phyloP scores from a whole-genome alignment of 2,329 filamentous ascomycete genomes.

The Paecilomyces sp. region DNA sequence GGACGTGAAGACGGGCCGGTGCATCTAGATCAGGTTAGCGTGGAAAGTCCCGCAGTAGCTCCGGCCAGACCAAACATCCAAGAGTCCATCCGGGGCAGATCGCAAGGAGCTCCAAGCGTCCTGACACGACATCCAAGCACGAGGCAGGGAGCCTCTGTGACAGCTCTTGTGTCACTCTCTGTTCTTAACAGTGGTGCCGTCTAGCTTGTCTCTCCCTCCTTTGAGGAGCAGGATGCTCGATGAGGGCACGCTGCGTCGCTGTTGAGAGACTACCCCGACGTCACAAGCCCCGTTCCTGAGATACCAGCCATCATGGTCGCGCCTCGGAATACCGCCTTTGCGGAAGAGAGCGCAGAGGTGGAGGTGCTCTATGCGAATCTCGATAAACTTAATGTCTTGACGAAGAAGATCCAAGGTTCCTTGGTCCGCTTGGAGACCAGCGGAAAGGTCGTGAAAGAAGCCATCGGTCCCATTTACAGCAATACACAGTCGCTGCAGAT shows the following conservation, averaged over 20 bases:
- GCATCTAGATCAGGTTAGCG: not conserved
- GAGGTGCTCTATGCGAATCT: conserved; percentile 63
- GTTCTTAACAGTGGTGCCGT: not conserved
- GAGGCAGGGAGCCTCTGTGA: conserved; percentile 17
- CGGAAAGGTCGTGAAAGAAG: conserved; percentile 83
- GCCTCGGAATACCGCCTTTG: conserved; percentile 50
- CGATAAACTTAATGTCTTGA: conserved; percentile 87
- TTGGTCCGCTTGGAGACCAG: conserved; percentile 76
- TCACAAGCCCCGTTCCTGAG: conserved; percentile 11
- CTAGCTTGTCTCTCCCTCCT: not conserved
- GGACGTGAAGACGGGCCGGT: not conserved
- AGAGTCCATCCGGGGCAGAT: not conserved
- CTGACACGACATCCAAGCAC: not conserved
- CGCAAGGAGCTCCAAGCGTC: not conserved
- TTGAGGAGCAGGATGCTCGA: not conserved
- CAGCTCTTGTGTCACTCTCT: not conserved
- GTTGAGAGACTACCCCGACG: conserved; percentile 5
- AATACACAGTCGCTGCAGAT: conserved; percentile 86
- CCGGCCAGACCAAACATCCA: not conserved
- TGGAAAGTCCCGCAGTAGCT: not conserved
- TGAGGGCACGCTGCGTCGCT: not conserved
- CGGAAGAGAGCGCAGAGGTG: conserved; percentile 61
- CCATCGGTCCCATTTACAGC: conserved; percentile 84
- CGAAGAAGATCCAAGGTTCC: conserved; percentile 90
- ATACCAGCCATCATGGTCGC: conserved; percentile 41